Evolutionary conservation across 129 eudicot genomes (phyloP).

Genomic region (Apium graveolens): DNA sequence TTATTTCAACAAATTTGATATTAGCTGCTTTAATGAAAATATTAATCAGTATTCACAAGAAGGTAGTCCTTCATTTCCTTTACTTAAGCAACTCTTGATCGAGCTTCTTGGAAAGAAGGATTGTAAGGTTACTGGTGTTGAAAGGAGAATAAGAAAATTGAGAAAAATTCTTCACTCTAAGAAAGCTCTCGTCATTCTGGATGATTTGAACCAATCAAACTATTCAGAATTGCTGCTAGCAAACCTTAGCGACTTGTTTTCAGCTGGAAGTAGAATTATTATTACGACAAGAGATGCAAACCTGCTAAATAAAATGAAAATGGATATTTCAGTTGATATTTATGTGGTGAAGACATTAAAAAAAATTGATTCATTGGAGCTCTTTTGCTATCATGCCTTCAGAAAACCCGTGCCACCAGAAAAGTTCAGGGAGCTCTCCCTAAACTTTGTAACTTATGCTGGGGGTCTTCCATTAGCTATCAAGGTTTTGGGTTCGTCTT

Average conservation of each 20-base stretch:
- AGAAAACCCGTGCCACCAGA: background rate
- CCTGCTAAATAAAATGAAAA: too few relatives aligned
- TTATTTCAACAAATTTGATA: too few relatives aligned
- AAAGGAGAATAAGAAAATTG: background rate
- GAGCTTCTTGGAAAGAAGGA: background rate
- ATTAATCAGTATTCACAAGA: background rate
- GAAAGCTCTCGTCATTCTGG: background rate
- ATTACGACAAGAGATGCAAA: too few relatives aligned
- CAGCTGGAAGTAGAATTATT: too few relatives aligned
- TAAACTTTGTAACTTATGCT: background rate
- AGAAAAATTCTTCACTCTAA: background rate
- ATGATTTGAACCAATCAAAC: too few relatives aligned
- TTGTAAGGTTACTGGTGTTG: background rate
- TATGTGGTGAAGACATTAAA: too few relatives aligned
- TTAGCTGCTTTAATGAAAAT: background rate
- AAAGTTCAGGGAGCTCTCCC: background rate
- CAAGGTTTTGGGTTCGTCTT: background rate
- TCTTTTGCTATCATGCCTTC: background rate
- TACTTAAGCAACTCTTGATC: background rate
- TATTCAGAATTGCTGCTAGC: too few relatives aligned
- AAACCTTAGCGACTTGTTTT: too few relatives aligned
- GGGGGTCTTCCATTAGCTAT: background rate
- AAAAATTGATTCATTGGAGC: background rate
- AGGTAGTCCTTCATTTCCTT: background rate
- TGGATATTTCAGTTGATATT: too few relatives aligned